These are phyloP conservation scores for Taiozyma onychis DNA, from an alignment of 1,139 yeast genomes.

Conservation along the genomic window DNA sequence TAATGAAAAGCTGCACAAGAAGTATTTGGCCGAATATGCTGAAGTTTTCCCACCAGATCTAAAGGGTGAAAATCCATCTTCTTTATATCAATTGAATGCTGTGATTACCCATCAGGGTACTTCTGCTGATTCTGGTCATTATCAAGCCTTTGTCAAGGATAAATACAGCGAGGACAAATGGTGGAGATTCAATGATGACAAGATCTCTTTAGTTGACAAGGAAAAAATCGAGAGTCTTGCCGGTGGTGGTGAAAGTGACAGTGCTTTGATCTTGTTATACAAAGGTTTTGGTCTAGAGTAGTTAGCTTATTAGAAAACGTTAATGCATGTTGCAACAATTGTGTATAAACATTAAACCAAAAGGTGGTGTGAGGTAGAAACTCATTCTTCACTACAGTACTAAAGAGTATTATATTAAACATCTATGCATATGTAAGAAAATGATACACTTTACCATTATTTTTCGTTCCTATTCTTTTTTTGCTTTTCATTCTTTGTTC, in stretches of 20 bases:
- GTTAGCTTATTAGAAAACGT: neutral
- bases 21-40: slow-evolving; percentile 32
- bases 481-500: slow-evolving; percentile 2
- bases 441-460: neutral
- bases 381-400: neutral
- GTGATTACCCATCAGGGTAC: slow-evolving; percentile 93
- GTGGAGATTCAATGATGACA: slow-evolving; percentile 95
- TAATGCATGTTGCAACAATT: neutral
- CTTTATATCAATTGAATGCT: slow-evolving; percentile 77
- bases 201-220: slow-evolving; percentile 68
- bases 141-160: slow-evolving; percentile 82
- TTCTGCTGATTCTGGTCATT: slow-evolving; percentile 96
- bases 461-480: neutral
- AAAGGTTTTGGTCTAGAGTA: slow-evolving; percentile 58
- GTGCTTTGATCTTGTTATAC: slow-evolving; percentile 84
- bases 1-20: slow-evolving; percentile 31
- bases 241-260: slow-evolving; percentile 98
- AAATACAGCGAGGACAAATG: slow-evolving; percentile 69
- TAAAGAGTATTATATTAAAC: neutral
- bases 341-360: no score
- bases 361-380: no score
- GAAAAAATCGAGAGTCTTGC: slow-evolving; percentile 81
- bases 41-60: slow-evolving; percentile 30
- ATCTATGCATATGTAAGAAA: neutral
- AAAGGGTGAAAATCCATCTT: slow-evolving; percentile 78